Conservation (phyloP, 176 grass and related monocot genomes). For the Oryza officinalis region DNA sequence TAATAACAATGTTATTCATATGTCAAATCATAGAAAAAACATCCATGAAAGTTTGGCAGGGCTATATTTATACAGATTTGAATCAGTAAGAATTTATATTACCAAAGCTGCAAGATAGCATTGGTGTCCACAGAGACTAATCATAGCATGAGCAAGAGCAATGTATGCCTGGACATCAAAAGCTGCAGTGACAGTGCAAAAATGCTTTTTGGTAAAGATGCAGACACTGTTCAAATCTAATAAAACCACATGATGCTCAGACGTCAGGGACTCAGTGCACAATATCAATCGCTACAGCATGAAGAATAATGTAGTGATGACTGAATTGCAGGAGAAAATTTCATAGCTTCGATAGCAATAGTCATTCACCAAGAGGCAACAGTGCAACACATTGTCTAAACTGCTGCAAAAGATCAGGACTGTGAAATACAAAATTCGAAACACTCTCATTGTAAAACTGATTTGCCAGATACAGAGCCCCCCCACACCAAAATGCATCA, state of each 20-base stretch:
- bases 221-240: constrained; percentile 29
- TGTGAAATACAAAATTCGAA: not conserved
- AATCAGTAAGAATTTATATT: not conserved
- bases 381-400: not conserved
- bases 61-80: not conserved
- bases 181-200: constrained; percentile 35
- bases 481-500: not conserved
- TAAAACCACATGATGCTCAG: constrained; percentile 36
- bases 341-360: not conserved
- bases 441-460: not conserved
- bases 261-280: not conserved
- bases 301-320: not conserved
- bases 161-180: constrained; percentile 37
- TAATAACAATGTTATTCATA: constrained; percentile 2
- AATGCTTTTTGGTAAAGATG: constrained; percentile 41
- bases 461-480: not conserved
- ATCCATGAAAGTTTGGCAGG: constrained; percentile 6
- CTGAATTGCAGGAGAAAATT: not conserved
- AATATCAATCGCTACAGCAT: not conserved
- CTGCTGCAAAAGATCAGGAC: not conserved
- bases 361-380: not conserved
- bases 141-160: constrained; percentile 29
- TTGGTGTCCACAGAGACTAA: constrained; percentile 20
- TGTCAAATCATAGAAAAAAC: constrained; percentile 6
- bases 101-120: constrained; percentile 7